These are phyloP conservation scores for Saccharomycopsis synnaedendra DNA, from an alignment of 805 yeast genomes.

Conservation along the genomic window DNA sequence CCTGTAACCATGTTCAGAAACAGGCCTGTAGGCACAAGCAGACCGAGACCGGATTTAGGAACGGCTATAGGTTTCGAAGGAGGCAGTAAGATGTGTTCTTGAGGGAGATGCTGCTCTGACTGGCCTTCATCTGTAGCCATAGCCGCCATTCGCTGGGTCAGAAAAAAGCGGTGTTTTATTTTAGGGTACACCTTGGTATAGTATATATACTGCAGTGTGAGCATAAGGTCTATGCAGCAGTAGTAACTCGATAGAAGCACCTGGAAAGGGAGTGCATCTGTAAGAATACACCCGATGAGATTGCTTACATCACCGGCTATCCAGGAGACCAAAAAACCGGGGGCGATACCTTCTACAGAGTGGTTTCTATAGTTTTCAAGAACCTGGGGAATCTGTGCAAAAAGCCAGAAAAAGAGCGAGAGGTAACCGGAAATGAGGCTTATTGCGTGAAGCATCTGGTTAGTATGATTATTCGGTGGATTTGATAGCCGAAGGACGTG, in stretches of 20 bases:
- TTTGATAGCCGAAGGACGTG: no score
- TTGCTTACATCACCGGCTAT: slow-evolving; percentile 27
- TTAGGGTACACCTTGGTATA: slow-evolving; percentile 38
- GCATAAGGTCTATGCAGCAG: slow-evolving; percentile 55
- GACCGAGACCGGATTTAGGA: not conserved
- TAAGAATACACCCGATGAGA: slow-evolving; percentile 60
- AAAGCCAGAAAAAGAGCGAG: slow-evolving; percentile 26
- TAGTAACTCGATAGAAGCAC: slow-evolving; percentile 62
- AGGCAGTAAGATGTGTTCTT: slow-evolving; percentile 10
- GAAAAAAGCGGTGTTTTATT: slow-evolving; percentile 3
- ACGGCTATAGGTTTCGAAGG: slow-evolving; percentile 1
- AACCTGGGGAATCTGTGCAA: slow-evolving; percentile 29
- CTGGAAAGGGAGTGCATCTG: slow-evolving; percentile 74
- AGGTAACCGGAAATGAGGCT: slow-evolving; percentile 21
- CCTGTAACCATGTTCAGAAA: slow-evolving; percentile 15
- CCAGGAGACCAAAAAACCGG: slow-evolving; percentile 25
- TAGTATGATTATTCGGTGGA: no score
- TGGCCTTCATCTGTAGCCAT: not conserved
- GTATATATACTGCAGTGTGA: slow-evolving; percentile 61
- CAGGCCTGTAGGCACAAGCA: not conserved
- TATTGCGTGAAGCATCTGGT: no score
- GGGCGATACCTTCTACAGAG: slow-evolving; percentile 25
- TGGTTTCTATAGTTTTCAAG: slow-evolving; percentile 24
- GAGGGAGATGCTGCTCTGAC: slow-evolving; percentile 7
- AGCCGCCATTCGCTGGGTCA: not conserved